Percentiles rank a stretch among this genome's conserved stretches.
Conservation (phyloP, 73 alveolate genomes). For the Paramecium sonneborni region DNA sequence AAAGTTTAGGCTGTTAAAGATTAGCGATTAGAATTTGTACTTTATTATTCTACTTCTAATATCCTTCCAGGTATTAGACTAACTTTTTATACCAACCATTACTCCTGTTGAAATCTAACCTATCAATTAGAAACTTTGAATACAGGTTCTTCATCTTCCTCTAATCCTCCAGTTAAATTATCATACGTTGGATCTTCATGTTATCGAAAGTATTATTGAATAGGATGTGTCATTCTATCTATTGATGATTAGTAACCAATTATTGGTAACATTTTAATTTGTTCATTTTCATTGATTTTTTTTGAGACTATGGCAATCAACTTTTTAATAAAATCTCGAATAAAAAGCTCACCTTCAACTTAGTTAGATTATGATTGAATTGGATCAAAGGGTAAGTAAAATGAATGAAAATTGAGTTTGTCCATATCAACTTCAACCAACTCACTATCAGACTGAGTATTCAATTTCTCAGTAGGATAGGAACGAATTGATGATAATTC, state of each 20-base stretch:
- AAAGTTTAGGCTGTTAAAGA: not conserved
- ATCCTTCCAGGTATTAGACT: not conserved
- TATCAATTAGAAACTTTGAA: not conserved
- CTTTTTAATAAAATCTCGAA: not conserved
- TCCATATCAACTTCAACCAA: not conserved
- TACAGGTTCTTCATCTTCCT: conserved; percentile 54
- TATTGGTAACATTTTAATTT: not conserved
- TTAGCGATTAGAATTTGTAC: not conserved
- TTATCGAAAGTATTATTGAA: not conserved
- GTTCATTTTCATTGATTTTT: conserved; percentile 19
- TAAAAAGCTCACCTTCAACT: conserved; percentile 14
- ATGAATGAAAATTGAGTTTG: not conserved
- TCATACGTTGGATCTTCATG: not conserved
- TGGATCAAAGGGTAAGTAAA: not conserved
- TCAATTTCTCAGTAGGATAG: not conserved
- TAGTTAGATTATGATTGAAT: not conserved
- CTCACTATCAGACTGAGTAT: conserved; percentile 18
- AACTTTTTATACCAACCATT: not conserved
- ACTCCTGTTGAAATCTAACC: not conserved
- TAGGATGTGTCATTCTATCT: not conserved
- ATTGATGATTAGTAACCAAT: not conserved
- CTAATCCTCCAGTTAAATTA: conserved; percentile 7
- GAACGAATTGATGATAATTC: conserved; percentile 41
- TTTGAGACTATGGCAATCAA: not conserved
- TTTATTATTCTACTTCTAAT: not conserved